These are phyloP conservation scores for Aspergillus sp. DNA, from an alignment of 2,329 filamentous ascomycete species.

Conservation along the genomic window DNA sequence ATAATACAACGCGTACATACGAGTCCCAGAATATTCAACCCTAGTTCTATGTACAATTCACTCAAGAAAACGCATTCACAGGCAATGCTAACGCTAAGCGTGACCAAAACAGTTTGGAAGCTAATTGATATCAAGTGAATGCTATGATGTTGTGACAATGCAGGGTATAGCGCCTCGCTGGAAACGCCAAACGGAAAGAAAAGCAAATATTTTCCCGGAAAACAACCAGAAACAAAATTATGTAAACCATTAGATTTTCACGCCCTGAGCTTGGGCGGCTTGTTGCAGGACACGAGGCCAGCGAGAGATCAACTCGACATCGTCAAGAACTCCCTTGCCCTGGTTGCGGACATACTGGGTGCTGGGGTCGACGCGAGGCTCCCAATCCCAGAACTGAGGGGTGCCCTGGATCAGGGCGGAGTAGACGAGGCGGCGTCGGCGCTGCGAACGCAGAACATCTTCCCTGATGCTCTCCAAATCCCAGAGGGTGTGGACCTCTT, in stretches of 20 bases:
- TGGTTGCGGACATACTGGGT: conserved; percentile 72
- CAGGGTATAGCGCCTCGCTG: conserved; percentile 33
- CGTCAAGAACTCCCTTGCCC: conserved; percentile 41
- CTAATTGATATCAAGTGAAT: neutral
- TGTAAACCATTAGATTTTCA: conserved; percentile 7
- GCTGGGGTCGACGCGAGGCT: conserved; percentile 57
- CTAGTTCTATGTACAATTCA: neutral
- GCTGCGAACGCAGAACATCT: conserved; percentile 74
- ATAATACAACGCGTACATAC: neutral
- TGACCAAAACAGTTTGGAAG: neutral
- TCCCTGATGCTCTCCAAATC: conserved; percentile 75
- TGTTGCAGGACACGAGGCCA: conserved; percentile 41
- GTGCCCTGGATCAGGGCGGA: conserved; percentile 72
- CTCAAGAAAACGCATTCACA: neutral
- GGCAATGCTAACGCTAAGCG: conserved; percentile 2
- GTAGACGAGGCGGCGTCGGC: conserved; percentile 76
- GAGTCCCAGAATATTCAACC: neutral
- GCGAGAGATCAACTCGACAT: conserved; percentile 42
- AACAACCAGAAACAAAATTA: neutral
- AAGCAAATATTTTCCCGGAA: neutral
- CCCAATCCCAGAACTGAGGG: conserved; percentile 82
- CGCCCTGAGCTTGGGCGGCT: conserved; percentile 27
- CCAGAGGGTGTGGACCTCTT: conserved; percentile 75
- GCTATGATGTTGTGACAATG: conserved; percentile 12
- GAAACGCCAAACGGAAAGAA: conserved; percentile 13